Evolutionary conservation across 306 rosid genomes (phyloP).

Genomic region (Geum urbanum): DNA sequence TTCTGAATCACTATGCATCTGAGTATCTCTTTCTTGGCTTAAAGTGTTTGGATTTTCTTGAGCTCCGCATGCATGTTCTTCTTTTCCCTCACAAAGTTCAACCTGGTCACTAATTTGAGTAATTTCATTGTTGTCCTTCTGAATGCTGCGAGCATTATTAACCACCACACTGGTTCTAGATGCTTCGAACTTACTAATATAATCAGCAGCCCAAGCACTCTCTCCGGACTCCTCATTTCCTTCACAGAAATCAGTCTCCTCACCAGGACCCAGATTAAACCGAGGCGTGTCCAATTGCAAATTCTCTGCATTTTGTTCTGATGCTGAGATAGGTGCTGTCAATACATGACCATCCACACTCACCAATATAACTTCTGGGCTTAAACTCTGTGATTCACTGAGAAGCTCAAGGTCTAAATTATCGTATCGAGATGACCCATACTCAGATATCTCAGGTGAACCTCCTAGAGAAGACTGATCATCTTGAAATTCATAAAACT

Average conservation of each 20-base stretch:
- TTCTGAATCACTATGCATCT: conserved; percentile 35
- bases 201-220: conserved; percentile 70
- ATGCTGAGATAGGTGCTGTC: conserved; percentile 77
- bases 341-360: conserved; percentile 91
- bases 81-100: conserved; percentile 46
- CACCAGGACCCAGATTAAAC: conserved; percentile 87
- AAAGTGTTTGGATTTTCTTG: conserved; percentile 31
- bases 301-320: conserved; percentile 60
- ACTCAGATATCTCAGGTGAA: conserved; percentile 59
- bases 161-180: conserved; percentile 32
- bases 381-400: conserved; percentile 53
- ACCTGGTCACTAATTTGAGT: conserved; percentile 13
- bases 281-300: conserved; percentile 75
- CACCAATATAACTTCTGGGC: conserved; percentile 80
- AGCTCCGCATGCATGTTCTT: conserved; percentile 31
- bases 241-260: conserved; percentile 67
- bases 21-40: conserved; percentile 35
- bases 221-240: conserved; percentile 55
- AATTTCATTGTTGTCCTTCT: conserved; percentile 24
- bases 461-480: conserved; percentile 60
- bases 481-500: conserved; percentile 70
- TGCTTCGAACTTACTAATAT: conserved; percentile 46
- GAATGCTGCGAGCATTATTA: conserved; percentile 11
- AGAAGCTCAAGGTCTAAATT: conserved; percentile 47
- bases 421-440: conserved; percentile 50